Evolutionary conservation across 169 alveolate genomes (phyloP).

Genomic region (Plasmodium adleri): DNA sequence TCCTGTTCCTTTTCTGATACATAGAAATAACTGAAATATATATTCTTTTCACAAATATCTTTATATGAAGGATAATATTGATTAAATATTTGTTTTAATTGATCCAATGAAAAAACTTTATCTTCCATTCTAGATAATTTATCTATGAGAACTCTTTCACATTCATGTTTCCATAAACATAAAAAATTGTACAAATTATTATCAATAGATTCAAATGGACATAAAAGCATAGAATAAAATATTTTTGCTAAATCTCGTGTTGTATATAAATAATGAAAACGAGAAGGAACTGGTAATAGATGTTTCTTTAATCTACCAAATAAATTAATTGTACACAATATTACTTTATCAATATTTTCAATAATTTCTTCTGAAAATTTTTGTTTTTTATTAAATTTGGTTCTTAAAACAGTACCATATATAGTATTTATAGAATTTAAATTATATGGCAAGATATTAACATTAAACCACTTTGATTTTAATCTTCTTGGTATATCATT

Average conservation of each 20-base stretch:
- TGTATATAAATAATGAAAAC: conserved; percentile 97
- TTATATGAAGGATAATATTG: conserved; percentile 48
- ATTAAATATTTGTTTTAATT: conserved; percentile 52
- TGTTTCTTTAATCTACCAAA: conserved; percentile 87
- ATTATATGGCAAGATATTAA: conserved; percentile 96
- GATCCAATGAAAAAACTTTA: conserved; percentile 84
- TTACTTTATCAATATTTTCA: conserved; percentile 87
- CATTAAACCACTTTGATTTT: conserved; percentile 94
- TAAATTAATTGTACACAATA: conserved; percentile 93
- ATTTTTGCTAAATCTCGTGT: conserved; percentile 97
- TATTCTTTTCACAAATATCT: conserved; percentile 55
- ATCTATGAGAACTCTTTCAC: conserved; percentile 96
- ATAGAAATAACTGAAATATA: conserved; percentile 72
- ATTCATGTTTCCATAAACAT: conserved; percentile 97
- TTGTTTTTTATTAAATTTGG: conserved; percentile 92
- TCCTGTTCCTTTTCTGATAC: conserved; percentile 74
- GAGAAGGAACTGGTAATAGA: conserved; percentile 91
- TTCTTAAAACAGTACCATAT: conserved; percentile 94
- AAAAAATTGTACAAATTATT: conserved; percentile 88
- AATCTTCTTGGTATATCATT: conserved; percentile 97
- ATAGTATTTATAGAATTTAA: conserved; percentile 95
- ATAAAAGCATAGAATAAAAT: conserved; percentile 93
- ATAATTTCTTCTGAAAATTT: conserved; percentile 88
- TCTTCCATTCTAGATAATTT: conserved; percentile 93
- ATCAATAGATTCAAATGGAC: conserved; percentile 84